Evolutionary conservation across 768 basidiomycete genomes (phyloP), one percentile per base, ranked within the genome.

Genomic region (Mycena floridula): DNA sequence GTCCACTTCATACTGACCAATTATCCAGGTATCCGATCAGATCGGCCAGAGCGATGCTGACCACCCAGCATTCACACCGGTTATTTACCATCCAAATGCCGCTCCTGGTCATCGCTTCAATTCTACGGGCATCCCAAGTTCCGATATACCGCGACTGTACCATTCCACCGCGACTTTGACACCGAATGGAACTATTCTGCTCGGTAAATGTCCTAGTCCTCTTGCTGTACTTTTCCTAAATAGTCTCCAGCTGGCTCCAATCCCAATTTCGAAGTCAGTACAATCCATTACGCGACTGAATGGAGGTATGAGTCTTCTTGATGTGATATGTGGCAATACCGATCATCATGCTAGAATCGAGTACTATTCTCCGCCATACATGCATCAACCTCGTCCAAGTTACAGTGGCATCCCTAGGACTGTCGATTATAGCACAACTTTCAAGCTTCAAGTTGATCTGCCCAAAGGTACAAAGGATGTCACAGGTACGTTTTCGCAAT

Each of bases 171-270:
- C 88, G 37, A 87, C 82, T 13, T 63, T 89, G 54, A 83, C 85
- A 7, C 88, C 88, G 6, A 66, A 64, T 24, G 89, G 81, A 3
- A 72, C 75, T 42, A 62, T 90, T 40, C 77, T 90, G 81, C 78
- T 91, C 45, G 37, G n/a, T 42, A 15, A 15, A n/a, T n/a, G n/a
- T n/a, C n/a, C n/a, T n/a, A n/a, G n/a, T n/a, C n/a, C n/a, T n/a
- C n/a, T n/a, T n/a, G n/a, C n/a, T n/a, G n/a, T n/a, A n/a, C n/a
- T n/a, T n/a, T n/a, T n/a, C n/a, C n/a, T n/a, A n/a, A n/a, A n/a
- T n/a, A n/a, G n/a, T n/a, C n/a, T n/a, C n/a, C n/a, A n/a, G 81
- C 87, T 16, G 88, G 88, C 25, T 87, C 86, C 48, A 90, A 89
- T 55, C 89, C 89, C 21, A 90, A 90, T 60, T 60, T 89, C 46